Percentiles rank a stretch among this genome's conserved stretches.
phyloP scores from a whole-genome alignment of 148 eudicot genomes.

The Cornus kousa region DNA sequence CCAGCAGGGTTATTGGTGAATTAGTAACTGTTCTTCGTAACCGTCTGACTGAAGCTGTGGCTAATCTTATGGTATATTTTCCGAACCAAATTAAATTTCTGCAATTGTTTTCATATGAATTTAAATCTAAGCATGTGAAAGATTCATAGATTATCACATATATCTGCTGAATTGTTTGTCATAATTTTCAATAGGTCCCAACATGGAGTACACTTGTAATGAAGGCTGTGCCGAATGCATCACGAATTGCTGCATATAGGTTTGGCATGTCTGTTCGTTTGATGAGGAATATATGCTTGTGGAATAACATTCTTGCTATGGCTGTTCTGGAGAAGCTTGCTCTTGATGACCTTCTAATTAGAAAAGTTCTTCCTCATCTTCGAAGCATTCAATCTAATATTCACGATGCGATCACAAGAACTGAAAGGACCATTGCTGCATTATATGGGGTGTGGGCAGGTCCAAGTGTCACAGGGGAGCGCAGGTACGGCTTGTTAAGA shows the following conservation, averaged over 20 bases:
- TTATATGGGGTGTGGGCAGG: conserved; percentile 81
- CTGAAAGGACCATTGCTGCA: conserved; percentile 78
- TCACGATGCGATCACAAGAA: conserved; percentile 78
- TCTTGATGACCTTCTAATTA: conserved; percentile 70
- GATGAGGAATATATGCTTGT: conserved; percentile 82
- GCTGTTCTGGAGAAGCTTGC: conserved; percentile 77
- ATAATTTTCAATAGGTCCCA: conserved; percentile 55
- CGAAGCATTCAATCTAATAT: conserved; percentile 66
- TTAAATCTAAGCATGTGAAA: background rate
- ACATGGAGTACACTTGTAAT: conserved; percentile 74
- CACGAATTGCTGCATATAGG: conserved; percentile 76
- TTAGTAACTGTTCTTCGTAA: conserved; percentile 60
- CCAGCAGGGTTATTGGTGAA: conserved; percentile 68
- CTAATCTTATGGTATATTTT: conserved; percentile 60
- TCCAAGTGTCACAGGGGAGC: conserved; percentile 54
- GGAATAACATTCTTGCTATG: conserved; percentile 75
- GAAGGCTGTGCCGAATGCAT: conserved; percentile 86
- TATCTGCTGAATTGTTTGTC: background rate
- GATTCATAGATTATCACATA: background rate
- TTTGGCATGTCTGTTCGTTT: conserved; percentile 85
- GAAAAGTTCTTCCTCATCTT: conserved; percentile 85
- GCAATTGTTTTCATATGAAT: background rate
- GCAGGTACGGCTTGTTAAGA: conserved; percentile 43
- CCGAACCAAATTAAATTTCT: background rate
- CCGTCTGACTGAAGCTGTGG: conserved; percentile 74